Base-by-base conservation (phyloP, 2,329 filamentous ascomycete species). In the Penicillium sp. region DNA sequence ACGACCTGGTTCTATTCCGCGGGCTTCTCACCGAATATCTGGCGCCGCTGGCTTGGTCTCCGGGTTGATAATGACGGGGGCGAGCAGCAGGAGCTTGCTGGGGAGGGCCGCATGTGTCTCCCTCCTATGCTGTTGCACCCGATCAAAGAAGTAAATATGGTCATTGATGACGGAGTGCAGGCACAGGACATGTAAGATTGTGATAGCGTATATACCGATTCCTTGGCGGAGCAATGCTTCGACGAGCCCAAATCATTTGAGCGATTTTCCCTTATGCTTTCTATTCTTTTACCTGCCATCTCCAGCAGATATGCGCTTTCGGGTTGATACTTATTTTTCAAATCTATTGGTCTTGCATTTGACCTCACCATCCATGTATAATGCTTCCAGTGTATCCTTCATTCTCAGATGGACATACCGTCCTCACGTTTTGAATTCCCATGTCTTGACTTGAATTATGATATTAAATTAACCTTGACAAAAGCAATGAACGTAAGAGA, bases 1-100 rank as follows among this genome's bases (percentile, higher is more conserved):
- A 83, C 89, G 63, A 89, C 85, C 16, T 97, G 90, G 90, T 96
- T 93, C 70, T 96, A 95, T 70, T 88, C 90, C 58, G 86, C 87
- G 0, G 83, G 84, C 1, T 95, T 95, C 64, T 84, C 88, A 6
- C 80, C 84, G 2, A 89, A 89, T 56, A 64, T 97, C 63, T 96
- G 93, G 76, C 79, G 83, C 41, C 79, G 89, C 53, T 97, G 92
- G 92, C 73, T 95, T 30, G 91, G 90, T 1, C 82, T 92, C 62
- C 82, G 81, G 56, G 86, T 92, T 30, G 83, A 89, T 64, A 87
- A 88, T 57, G 85, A 88, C 48, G 86, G 87, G 10, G 89, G 88
- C 19, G 87, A 90, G 61, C 80, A 87, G 69, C 84, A 87, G 59
- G 89, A 93, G 71, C 69, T 80, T 53, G 79, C 78, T 3, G 84